These are phyloP conservation scores for Fusarium pseudoanthophilum DNA, from an alignment of 2,329 filamentous ascomycete species.

Conservation along the genomic window DNA sequence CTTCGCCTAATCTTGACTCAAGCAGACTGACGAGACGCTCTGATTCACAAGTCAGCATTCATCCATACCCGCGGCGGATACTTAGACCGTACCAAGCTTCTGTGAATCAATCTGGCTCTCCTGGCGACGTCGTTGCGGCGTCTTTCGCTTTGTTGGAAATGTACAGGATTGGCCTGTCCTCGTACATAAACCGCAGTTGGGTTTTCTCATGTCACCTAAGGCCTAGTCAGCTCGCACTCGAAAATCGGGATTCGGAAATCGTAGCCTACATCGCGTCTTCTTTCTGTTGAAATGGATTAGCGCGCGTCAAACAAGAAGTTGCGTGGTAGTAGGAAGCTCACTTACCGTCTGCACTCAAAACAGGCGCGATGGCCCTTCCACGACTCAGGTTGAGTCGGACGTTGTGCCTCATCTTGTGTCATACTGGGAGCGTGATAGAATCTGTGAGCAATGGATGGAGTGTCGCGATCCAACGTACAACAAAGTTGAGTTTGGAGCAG, in stretches of 20 bases:
- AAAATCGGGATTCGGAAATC: fast-evolving
- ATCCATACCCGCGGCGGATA: fast-evolving
- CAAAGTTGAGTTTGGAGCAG: not conserved
- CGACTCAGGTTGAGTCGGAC: not conserved
- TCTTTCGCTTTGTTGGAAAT: not conserved
- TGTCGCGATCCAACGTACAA: not conserved
- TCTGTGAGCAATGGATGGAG: not conserved
- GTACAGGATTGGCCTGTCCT: not conserved
- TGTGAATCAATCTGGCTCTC: not conserved
- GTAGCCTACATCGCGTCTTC: not conserved
- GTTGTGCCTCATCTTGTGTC: not conserved
- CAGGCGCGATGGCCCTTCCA: not conserved
- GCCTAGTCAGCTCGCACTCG: fast-evolving
- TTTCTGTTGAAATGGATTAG: not conserved
- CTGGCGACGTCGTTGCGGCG: not conserved
- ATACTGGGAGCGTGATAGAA: fast-evolving
- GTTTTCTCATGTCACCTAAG: not conserved
- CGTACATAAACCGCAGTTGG: not conserved
- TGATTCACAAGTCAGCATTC: not conserved
- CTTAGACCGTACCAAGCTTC: not conserved
- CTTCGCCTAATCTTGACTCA: not conserved
- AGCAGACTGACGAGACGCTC: not conserved
- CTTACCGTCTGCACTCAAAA: not conserved
- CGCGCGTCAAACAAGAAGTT: not conserved
- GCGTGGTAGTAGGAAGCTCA: too few relatives aligned